These are phyloP conservation scores for Penicillium sp. DNA, from an alignment of 2,329 filamentous ascomycete genomes.

Conservation along the genomic window DNA sequence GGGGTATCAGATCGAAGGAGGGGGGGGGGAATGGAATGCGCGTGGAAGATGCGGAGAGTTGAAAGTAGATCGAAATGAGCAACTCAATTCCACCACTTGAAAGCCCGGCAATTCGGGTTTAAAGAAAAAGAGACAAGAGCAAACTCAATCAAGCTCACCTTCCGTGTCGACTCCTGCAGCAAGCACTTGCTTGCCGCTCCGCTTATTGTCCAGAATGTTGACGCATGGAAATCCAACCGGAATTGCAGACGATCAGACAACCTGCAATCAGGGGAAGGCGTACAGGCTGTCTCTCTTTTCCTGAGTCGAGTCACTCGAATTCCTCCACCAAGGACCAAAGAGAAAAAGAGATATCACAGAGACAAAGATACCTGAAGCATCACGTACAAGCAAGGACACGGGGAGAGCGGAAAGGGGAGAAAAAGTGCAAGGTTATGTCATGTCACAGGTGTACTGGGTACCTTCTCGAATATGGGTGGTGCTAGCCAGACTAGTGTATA, in stretches of 20 bases:
- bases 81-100: constrained; percentile 4
- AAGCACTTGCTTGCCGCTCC: constrained; percentile 47
- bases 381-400: constrained; percentile 5
- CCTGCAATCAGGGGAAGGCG: constrained; percentile 19
- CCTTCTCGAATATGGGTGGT: neutral
- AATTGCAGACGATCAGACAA: constrained; percentile 27
- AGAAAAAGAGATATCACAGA: constrained; percentile 1
- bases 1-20: constrained; percentile 7
- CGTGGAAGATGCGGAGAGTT: constrained; percentile 9
- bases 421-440: constrained; percentile 15
- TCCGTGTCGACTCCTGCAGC: constrained; percentile 46
- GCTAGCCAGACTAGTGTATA: neutral
- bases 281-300: neutral
- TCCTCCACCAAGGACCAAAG: constrained; percentile 19
- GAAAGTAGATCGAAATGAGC: neutral
- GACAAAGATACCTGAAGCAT: constrained; percentile 1
- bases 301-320: neutral
- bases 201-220: constrained; percentile 43
- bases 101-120: constrained; percentile 1
- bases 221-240: constrained; percentile 42
- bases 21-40: constrained; percentile 12
- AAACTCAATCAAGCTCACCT: constrained; percentile 32
- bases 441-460: constrained; percentile 15
- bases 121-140: constrained; percentile 3
- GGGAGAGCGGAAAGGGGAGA: constrained; percentile 15